Conservation (phyloP, 2,329 filamentous ascomycete species). For the Pseudogymnoascus sp. region DNA sequence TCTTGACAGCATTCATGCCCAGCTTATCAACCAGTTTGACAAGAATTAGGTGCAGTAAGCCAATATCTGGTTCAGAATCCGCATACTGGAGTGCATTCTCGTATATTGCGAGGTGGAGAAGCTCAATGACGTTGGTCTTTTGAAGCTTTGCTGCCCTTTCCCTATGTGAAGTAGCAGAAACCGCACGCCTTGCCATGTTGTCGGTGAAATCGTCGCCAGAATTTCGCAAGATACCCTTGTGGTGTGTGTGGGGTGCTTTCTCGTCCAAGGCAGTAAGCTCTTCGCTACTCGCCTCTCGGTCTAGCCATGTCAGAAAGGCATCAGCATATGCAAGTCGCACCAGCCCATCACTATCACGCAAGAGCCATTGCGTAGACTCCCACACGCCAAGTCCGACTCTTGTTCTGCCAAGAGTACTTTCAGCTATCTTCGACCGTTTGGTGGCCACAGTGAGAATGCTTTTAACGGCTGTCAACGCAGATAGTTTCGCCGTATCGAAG, state of each 20-base stretch:
- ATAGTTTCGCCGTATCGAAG: conserved; percentile 50
- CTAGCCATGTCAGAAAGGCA: conserved; percentile 74
- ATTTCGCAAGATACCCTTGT: conserved; percentile 11
- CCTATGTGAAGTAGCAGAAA: conserved; percentile 54
- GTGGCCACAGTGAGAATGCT: conserved; percentile 78
- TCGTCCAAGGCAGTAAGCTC: conserved; percentile 58
- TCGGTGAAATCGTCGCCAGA: conserved; percentile 23
- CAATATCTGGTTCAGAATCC: conserved; percentile 63
- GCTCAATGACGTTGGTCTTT: conserved; percentile 56
- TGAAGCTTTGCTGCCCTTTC: conserved; percentile 21
- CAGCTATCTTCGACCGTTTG: conserved; percentile 47
- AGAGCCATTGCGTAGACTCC: conserved; percentile 93
- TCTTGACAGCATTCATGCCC: conserved; percentile 72
- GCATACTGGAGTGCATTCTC: conserved; percentile 72
- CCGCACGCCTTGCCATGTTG: conserved; percentile 43
- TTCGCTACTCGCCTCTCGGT: conserved; percentile 61
- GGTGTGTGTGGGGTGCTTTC: conserved; percentile 28
- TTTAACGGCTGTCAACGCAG: conserved; percentile 71
- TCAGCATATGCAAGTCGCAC: conserved; percentile 83
- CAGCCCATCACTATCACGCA: conserved; percentile 67
- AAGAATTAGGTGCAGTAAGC: conserved; percentile 69
- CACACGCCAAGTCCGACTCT: conserved; percentile 73
- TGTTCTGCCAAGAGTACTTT: conserved; percentile 60
- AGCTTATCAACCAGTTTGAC: conserved; percentile 64
- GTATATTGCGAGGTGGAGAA: conserved; percentile 82